Base-by-base conservation (phyloP, 768 basidiomycete genomes). In the Trametes villosa region DNA sequence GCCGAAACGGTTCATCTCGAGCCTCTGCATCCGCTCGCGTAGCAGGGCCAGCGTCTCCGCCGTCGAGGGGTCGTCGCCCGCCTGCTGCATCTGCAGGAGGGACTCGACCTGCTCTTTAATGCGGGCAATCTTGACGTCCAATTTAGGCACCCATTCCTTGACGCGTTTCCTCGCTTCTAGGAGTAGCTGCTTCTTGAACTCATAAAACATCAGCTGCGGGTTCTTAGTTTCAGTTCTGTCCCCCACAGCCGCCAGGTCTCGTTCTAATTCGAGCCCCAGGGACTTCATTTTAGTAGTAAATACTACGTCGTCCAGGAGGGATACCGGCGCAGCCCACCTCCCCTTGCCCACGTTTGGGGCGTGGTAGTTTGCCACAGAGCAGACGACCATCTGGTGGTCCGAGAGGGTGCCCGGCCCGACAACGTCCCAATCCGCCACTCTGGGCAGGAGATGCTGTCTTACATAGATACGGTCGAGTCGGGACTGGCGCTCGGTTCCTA, bases 311-410 rank as follows among this genome's bases (percentile, higher is more conserved):
- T 54, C 29, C 3, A 40, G 46, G 2, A 60, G 44, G 40, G 11
- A 11, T 36, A 47, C 20, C 27, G 46, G 34, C 40, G 26, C n/a
- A 3, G 56, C 13, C 62, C 62, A 63, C 34, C 57, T 34, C 4
- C 62, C 62, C 24, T 27, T 48, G 2, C 62, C 62, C 1, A 63
- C 40, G 42, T 46, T 40, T 4, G 57, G 62, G 6, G 50, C 41
- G 29, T 52, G 34, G 12, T 44, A 17, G 27, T 48, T 22, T 15
- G 20, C n/a, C 1, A 53, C 9, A n/a, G 2, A 2, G 1, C 52
- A 31, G 0, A 30, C 13, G 17, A 59, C 56, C 40, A 63, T 33
- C 11, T 22, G 18, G 62, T 63, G 62, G 36, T 63, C 62, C 2
- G 45, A n/a, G 2, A 20, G 45, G 6, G 20, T 9, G 7, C 45